phyloP scores from a whole-genome alignment of 2,329 filamentous ascomycete genomes.

The Passalora sequoiae region DNA sequence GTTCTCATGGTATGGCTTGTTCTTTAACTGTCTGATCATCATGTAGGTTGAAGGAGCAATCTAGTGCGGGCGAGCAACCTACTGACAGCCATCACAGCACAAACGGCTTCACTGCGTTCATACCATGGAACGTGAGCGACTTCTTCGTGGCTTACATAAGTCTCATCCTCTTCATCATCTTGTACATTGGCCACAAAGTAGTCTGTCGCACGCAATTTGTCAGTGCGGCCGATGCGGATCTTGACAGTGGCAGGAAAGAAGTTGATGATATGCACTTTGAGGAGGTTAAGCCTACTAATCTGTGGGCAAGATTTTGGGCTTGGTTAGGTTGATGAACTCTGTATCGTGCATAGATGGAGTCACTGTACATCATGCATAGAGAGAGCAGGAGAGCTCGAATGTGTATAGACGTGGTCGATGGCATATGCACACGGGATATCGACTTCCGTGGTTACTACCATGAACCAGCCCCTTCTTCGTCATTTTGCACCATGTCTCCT shows the following conservation, averaged over 20 bases:
- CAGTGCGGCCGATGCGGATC: conserved; percentile 39
- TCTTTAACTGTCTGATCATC: conserved; percentile 63
- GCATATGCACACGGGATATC: neutral
- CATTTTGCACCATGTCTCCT: too few relatives aligned
- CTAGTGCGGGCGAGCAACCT: too few relatives aligned
- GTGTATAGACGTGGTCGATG: conserved; percentile 4
- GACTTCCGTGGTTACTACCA: too few relatives aligned
- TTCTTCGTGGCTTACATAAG: conserved; percentile 73
- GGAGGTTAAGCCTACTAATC: conserved; percentile 29
- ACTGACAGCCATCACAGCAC: conserved; percentile 40
- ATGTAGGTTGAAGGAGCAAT: conserved; percentile 46
- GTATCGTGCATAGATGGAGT: neutral
- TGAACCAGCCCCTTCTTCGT: too few relatives aligned
- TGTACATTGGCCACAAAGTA: conserved; percentile 69
- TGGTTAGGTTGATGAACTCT: conserved; percentile 21
- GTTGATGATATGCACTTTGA: conserved; percentile 34
- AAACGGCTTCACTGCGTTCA: conserved; percentile 70
- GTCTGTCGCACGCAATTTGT: conserved; percentile 44
- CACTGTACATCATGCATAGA: conserved; percentile 4
- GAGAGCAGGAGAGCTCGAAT: neutral
- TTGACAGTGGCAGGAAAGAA: conserved; percentile 39
- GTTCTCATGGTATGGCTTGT: conserved; percentile 61
- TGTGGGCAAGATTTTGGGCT: conserved; percentile 32
- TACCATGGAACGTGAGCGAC: conserved; percentile 63
- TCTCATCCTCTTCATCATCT: conserved; percentile 62